Evolutionary conservation across 2,329 filamentous ascomycete genomes (phyloP), one percentile per base, ranked within the genome.

Genomic region (Penicillium sp.): DNA sequence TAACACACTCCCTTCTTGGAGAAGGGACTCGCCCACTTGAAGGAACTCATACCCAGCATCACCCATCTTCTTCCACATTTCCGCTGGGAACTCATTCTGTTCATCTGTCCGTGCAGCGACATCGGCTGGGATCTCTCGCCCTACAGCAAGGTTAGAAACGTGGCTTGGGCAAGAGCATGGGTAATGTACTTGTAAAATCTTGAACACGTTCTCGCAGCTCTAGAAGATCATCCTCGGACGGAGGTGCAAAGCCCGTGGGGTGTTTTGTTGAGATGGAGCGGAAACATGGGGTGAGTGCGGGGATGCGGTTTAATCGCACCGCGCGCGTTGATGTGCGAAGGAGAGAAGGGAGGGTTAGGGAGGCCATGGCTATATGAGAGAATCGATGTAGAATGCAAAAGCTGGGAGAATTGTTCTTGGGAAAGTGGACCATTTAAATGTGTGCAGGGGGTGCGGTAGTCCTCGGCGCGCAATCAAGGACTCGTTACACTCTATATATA

Each of bases 31-130:
- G 9, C 3, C 6, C 4, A 13, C 2, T n/a, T 11, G 7, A 49
- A 7, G 3, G 2, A 19, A 3, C n/a, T 40, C 59, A 40, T 72
- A 81, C 70, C 85, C 94, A 34, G 94, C 94, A 63, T 92, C 89
- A 60, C 94, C 94, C 49, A 99, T 81, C 78, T 96, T 97, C 73
- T 83, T 81, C 94, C 94, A 99, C 88, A 99, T 93, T 7, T 89
- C 86, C 50, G 85, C 83, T 4, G 94, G 94, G 74, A 99, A 99
- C 48, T 85, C 86, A 82, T 97, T 97, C 70, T 82, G 82, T 70
- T 84, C 84, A 78, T 99, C 93, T n/a, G 92, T 95, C 55, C 80
- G 80, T 11, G 90, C 84, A 0, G 93, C 94, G 15, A 97, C 79
- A 63, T 92, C 87, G 72, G 91, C 89, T 21, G 91, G 79, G 56